phyloP scores from a whole-genome alignment of 2,329 filamentous ascomycete species.

The Ophiosphaerella korrae region DNA sequence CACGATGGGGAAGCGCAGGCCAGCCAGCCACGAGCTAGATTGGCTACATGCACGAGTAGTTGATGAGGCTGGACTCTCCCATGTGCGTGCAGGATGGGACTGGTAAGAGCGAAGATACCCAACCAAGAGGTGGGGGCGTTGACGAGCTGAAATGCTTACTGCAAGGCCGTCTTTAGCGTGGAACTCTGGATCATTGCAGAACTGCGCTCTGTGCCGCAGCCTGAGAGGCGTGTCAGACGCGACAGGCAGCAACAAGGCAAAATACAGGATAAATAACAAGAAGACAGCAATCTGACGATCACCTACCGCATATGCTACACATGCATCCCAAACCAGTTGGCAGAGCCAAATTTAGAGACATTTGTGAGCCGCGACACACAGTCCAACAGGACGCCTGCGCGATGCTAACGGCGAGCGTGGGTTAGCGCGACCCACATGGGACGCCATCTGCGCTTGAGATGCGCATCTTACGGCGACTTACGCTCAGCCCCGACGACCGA shows the following conservation, averaged over 20 bases:
- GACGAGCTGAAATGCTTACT: constrained; percentile 19
- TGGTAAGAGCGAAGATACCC: constrained; percentile 14
- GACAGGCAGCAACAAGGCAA: neutral
- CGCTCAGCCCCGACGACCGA: constrained; percentile 21
- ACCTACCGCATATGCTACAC: neutral
- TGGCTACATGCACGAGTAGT: constrained; percentile 3
- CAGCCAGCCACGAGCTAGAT: constrained; percentile 24
- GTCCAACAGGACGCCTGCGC: constrained; percentile 11
- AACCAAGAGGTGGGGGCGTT: constrained; percentile 21
- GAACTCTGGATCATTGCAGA: constrained; percentile 13
- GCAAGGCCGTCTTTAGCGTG: constrained; percentile 23
- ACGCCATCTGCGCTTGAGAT: constrained; percentile 2
- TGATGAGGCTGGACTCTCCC: constrained; percentile 7
- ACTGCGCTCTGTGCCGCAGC: neutral
- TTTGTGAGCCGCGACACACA: constrained; percentile 12
- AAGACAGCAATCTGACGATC: neutral
- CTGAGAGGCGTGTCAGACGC: constrained; percentile 7
- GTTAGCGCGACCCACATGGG: constrained; percentile 7
- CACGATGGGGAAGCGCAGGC: constrained; percentile 70
- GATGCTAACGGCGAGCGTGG: neutral
- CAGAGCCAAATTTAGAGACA: constrained; percentile 25
- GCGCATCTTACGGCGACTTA: constrained; percentile 8
- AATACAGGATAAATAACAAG: neutral
- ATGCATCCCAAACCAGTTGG: constrained; percentile 6
- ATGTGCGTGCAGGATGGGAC: constrained; percentile 4